A percentile compares a stretch with the other conserved stretches of the same genome.
These are phyloP conservation scores for Primulina huaijiensis DNA, from an alignment of 257 asterid genomes.

Conservation along the genomic window DNA sequence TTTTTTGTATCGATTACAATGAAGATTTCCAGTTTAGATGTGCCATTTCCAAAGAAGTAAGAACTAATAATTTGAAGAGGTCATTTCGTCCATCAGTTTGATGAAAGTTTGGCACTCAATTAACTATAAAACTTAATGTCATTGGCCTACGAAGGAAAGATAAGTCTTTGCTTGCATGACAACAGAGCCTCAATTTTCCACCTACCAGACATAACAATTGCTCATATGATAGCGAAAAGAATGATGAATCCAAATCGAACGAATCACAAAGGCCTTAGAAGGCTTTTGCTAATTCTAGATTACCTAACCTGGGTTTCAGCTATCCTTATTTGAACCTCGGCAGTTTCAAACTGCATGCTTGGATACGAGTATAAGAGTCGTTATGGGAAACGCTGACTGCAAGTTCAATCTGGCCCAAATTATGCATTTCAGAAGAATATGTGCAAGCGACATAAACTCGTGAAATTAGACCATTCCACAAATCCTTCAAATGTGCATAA, in stretches of 20 bases:
- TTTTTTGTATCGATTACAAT: no score
- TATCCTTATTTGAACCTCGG: background rate
- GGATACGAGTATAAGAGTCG: background rate
- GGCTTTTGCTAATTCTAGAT: background rate
- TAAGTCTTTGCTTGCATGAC: background rate
- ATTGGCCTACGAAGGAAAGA: background rate
- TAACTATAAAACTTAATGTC: background rate
- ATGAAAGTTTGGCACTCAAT: background rate
- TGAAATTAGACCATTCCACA: no score
- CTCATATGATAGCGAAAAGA: no score
- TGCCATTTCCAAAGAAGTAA: background rate
- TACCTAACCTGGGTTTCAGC: background rate
- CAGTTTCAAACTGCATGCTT: background rate
- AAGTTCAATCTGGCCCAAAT: background rate
- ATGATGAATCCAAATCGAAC: background rate
- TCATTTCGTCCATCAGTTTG: background rate
- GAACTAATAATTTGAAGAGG: background rate
- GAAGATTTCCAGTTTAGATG: background rate
- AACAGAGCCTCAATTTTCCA: slow-evolving; percentile 6
- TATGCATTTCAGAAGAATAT: no score
- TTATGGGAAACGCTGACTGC: background rate
- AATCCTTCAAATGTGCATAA: no score
- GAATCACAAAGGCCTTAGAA: slow-evolving; percentile 10
- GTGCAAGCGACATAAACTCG: no score
- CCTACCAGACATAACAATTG: background rate